Base-by-base conservation (phyloP, 176 grass and related monocot species). In the Zea luxurians region DNA sequence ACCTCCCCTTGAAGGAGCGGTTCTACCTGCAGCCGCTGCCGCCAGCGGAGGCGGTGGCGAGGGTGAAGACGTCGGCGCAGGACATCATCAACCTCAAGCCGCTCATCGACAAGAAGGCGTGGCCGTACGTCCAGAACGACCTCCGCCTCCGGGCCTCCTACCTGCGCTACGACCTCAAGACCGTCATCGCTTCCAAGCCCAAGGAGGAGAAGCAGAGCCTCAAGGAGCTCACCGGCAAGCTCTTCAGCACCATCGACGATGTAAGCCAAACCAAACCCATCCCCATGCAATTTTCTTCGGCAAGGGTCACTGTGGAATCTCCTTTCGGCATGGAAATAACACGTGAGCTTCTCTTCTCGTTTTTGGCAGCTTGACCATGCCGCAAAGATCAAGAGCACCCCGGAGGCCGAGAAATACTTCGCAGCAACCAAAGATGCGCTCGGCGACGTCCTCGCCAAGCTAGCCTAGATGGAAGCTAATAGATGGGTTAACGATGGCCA, bases 181-280 rank as follows among this genome's bases (percentile, higher is more conserved):
- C 88, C 71, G 35, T 99, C 84, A 93, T 99, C 70, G 27, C 81
- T 8, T 89, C 96, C 27, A 99, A 91, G 73, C 61, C 96, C 55
- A 95, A 88, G 86, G 96, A 96, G 41, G 96, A 99, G 83, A 99
- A 99, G 92, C 84, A 96, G 79, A 37, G 43, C 20, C 86, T 99
- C 65, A 91, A 91, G 78, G 92, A 85, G 3, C 90, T 99, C 71
- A 77, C 75, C 36, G 59, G 50, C 43, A 88, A 96, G 84, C 96
- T 96, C 70, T 96, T 96, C 76, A 64, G 15, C 83, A 95, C 82
- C 67, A 88, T 96, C 5, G 90, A 87, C 66, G 90, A 66, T 44
- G 96, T 99, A 84, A 27, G n/a, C n/a, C n/a, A n/a, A n/a, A n/a
- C n/a, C n/a, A n/a, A n/a, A n/a, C n/a, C n/a, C n/a, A n/a, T n/a